phyloP scores from a whole-genome alignment of 352 stramenopile genomes.

The Phytopythium chamaehyphon region DNA sequence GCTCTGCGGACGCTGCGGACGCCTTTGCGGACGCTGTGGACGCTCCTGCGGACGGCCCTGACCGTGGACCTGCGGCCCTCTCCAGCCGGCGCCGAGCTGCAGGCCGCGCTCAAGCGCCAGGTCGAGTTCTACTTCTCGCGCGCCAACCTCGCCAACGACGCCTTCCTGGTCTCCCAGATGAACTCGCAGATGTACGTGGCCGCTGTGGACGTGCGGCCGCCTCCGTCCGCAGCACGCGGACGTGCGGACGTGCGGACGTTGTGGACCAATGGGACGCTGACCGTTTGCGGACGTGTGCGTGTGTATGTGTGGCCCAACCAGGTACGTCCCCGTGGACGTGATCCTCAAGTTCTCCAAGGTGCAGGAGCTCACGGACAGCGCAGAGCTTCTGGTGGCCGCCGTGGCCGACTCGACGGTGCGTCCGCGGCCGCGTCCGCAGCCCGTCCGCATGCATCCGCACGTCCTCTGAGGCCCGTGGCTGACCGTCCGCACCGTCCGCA shows the following conservation, averaged over 20 bases:
- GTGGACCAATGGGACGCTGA: background rate
- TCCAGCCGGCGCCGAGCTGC: slow-evolving; percentile 61
- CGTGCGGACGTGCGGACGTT: too few species aligned
- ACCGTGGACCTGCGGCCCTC: background rate
- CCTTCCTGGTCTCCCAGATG: slow-evolving; percentile 88
- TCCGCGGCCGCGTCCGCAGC: slow-evolving; percentile 1
- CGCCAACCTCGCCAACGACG: slow-evolving; percentile 81
- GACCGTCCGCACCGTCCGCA: slow-evolving; percentile 26
- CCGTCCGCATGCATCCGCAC: background rate
- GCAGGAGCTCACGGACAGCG: slow-evolving; percentile 72
- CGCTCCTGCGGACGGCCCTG: too few species aligned
- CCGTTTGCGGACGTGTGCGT: background rate
- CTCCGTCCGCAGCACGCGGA: too few species aligned
- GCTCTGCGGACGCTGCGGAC: background rate
- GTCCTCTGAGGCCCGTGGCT: slow-evolving; percentile 41
- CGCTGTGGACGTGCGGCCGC: too few species aligned
- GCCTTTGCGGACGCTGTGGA: background rate
- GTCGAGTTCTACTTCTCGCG: slow-evolving; percentile 93
- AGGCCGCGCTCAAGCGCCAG: slow-evolving; percentile 79
- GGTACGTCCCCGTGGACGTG: slow-evolving; percentile 80
- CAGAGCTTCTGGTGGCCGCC: slow-evolving; percentile 56
- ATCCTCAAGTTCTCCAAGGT: slow-evolving; percentile 87
- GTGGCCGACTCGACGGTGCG: slow-evolving; percentile 67
- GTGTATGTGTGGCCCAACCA: slow-evolving; percentile 10
- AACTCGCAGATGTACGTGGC: slow-evolving; percentile 85